phyloP scores from a whole-genome alignment of 2,329 filamentous ascomycete genomes.

The Calonectria hongkongensis region DNA sequence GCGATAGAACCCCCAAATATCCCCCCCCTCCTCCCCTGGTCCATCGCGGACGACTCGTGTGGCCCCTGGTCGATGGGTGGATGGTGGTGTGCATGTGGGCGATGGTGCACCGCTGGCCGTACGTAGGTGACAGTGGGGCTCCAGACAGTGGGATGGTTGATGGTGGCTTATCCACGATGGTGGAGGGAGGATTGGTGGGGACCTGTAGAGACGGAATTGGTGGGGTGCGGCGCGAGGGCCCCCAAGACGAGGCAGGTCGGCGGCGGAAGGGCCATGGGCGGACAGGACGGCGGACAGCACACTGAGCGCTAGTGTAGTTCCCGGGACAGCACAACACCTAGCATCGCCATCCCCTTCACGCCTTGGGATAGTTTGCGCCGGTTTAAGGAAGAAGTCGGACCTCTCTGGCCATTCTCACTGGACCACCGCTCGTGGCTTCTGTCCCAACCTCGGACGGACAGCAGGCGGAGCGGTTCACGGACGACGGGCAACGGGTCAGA shows the following conservation, averaged over 20 bases:
- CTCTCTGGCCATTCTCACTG: conserved; percentile 47
- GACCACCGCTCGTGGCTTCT: conserved; percentile 32
- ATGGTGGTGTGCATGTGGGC: conserved; percentile 41
- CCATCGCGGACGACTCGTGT: conserved; percentile 42
- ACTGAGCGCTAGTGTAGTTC: conserved; percentile 32
- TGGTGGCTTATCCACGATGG: conserved; percentile 48
- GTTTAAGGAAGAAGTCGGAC: conserved; percentile 52
- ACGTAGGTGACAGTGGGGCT: conserved; percentile 47
- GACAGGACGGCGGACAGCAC: conserved; percentile 32
- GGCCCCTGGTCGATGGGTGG: conserved; percentile 51
- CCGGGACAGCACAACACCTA: conserved; percentile 26
- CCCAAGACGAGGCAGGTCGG: conserved; percentile 3
- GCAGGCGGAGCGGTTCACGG: conserved; percentile 35
- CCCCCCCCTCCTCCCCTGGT: conserved; percentile 32
- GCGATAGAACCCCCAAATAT: conserved; percentile 35
- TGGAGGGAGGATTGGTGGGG: conserved; percentile 48
- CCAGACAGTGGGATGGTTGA: conserved; percentile 48
- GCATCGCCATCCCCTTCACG: conserved; percentile 21
- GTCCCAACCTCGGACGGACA: conserved; percentile 40
- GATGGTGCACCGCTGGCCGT: conserved; percentile 36
- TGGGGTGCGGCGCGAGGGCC: conserved; percentile 44
- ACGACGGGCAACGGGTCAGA: conserved; percentile 33
- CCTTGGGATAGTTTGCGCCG: conserved; percentile 16
- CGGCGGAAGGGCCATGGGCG: conserved; percentile 15
- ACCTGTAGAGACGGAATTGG: conserved; percentile 44